Percentiles rank a stretch among this genome's conserved stretches.
Conservation (phyloP, 2,329 filamentous ascomycete species). For the Aureobasidium pullulans region DNA sequence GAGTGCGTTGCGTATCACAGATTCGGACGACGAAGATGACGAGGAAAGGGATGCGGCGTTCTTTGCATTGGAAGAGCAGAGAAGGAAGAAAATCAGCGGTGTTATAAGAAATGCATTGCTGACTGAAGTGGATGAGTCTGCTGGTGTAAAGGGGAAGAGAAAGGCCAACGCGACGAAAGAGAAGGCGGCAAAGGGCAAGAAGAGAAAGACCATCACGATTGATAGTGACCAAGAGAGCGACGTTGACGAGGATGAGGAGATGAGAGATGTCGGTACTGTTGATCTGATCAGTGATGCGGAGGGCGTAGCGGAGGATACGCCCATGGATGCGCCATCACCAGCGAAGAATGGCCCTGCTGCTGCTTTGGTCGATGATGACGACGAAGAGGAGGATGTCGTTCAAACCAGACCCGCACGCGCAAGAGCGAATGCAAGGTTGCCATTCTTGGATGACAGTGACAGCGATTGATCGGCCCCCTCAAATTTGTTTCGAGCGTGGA, state of each 20-base stretch:
- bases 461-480: background rate
- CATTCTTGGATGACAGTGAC: conserved; percentile 11
- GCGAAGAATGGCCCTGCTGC: background rate
- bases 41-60: conserved; percentile 66
- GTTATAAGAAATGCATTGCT: conserved; percentile 44
- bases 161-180: conserved; percentile 14
- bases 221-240: background rate
- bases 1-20: conserved; percentile 71
- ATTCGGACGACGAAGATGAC: conserved; percentile 85
- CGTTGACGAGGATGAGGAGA: background rate
- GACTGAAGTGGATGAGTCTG: conserved; percentile 29
- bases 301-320: conserved; percentile 29
- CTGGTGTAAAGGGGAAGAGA: conserved; percentile 21
- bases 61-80: conserved; percentile 65
- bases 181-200: conserved; percentile 18
- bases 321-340: conserved; percentile 14
- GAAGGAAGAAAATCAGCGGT: conserved; percentile 50
- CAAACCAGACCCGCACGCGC: background rate
- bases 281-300: background rate
- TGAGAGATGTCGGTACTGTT: background rate
- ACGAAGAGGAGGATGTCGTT: conserved; percentile 32
- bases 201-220: conserved; percentile 15
- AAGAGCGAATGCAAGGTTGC: conserved; percentile 6
- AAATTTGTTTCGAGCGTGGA: conserved; percentile 1
- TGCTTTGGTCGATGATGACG: conserved; percentile 26